Evolutionary conservation across 495 filamentous ascomycete genomes (phyloP), one percentile per base, ranked within the genome.

Genomic region (Echria macrotheca): DNA sequence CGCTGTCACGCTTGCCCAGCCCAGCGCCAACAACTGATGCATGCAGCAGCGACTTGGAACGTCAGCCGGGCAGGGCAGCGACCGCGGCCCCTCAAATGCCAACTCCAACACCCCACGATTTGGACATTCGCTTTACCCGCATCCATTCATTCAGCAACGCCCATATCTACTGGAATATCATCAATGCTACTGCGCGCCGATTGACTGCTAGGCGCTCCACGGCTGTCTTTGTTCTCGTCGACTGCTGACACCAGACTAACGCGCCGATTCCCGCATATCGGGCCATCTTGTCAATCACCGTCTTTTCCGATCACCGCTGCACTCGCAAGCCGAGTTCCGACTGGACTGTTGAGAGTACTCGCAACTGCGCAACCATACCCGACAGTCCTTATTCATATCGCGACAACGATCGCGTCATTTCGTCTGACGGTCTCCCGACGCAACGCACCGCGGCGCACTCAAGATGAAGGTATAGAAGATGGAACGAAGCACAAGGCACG

Each of bases 381-480:
- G 11, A 12, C 12, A n/a, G 32, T n/a, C 5, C 32, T 18, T 18
- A n/a, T 9, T 18, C 35, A 17, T 37, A 7, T 35, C 17, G 3
- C 31, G 9, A 35, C 31, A 17, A 37, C 35, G 17, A 18, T 18
- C 7, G 5, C 35, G 35, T 6, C n/a, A 18, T 11, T 11, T 35
- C 31, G n/a, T n/a, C n/a, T n/a, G n/a, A n/a, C n/a, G n/a, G n/a
- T n/a, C n/a, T n/a, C n/a, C n/a, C n/a, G n/a, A n/a, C n/a, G n/a
- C n/a, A n/a, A n/a, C n/a, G n/a, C n/a, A n/a, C n/a, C n/a, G n/a
- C n/a, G n/a, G n/a, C n/a, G n/a, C n/a, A n/a, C n/a, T n/a, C 56
- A 70, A 63, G 48, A 70, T 70, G 67, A 70, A 70, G 64, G 67
- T 66, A 55, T 25, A 54, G 37, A 41, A 9, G 47, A 28, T 29